Evolutionary conservation across 768 basidiomycete species (phyloP), one percentile per base, ranked within the genome.

Genomic region (Xerocomus brunneocitrinus): DNA sequence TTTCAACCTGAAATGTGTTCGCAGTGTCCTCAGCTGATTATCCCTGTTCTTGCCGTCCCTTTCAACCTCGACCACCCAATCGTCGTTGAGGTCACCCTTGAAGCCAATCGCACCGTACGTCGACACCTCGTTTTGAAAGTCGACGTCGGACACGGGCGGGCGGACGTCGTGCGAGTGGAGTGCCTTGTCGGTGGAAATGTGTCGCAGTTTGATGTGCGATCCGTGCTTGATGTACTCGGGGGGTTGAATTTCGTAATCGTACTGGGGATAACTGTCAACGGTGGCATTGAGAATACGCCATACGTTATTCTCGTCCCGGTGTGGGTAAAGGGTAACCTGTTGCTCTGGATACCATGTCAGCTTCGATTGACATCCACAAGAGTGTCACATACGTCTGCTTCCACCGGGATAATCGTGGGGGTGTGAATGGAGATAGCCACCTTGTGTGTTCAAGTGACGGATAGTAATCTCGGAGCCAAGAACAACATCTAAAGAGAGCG

Each of bases 101-200:
- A 88, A 98, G 0, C 87, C 89, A 0, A 84, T 72, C 77, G 89
- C 84, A 2, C 97, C 97, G 64, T 99, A 99, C 0, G 77, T 92
- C 2, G 93, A 95, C 1, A 98, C 94, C 67, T 99, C 97, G 65
- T 98, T 95, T 74, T 99, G 97, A 76, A 98, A 99, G 62, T 99
- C 97, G 43, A 98, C 95, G 43, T 99, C 97, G 31, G 90, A 92
- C 13, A 99, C 85, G 16, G 95, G 93, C 5, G 97, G 93, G 24
- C 97, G 88, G 60, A 88, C 73, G 60, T 98, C 97, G 71, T 99
- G 97, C 43, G 91, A 93, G 75, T 99, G 97, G 3, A 99, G 81
- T 54, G 85, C 80, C 66, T 91, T 95, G 57, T 87, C 80, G 0
- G 95, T 95, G 24, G 76, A 32, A 43, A 84, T 73, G 71, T 98